Percentiles rank a stretch among this genome's conserved stretches.
These are phyloP conservation scores for Macrolepiota fuliginosa DNA, from an alignment of 768 basidiomycete genomes.

Conservation along the genomic window DNA sequence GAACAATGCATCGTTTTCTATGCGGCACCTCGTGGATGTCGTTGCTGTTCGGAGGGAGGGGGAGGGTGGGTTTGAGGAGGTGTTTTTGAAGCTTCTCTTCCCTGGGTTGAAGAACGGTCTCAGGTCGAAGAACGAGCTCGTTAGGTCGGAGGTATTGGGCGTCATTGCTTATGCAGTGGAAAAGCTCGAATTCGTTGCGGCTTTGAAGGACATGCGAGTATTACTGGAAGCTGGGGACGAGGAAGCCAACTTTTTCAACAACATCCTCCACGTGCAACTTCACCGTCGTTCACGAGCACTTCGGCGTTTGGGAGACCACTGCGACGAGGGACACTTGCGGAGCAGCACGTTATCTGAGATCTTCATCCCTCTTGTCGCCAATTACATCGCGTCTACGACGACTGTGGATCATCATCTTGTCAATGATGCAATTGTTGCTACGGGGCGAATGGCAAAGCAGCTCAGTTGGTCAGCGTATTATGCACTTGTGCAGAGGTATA, in stretches of 20 bases:
- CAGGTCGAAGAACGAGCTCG: slow-evolving; percentile 77
- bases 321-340: slow-evolving; percentile 60
- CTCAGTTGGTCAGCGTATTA: slow-evolving; percentile 87
- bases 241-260: slow-evolving; percentile 96
- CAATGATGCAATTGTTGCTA: slow-evolving; percentile 82
- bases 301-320: slow-evolving; percentile 77
- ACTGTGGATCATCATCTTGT: slow-evolving; percentile 82
- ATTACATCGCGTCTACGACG: slow-evolving; percentile 64
- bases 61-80: slow-evolving; percentile 42
- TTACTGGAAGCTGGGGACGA: slow-evolving; percentile 86
- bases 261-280: slow-evolving; percentile 89
- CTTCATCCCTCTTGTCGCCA: slow-evolving; percentile 84
- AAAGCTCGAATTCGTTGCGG: slow-evolving; percentile 53
- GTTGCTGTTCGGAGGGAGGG: slow-evolving; percentile 34
- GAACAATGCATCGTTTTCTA: slow-evolving; percentile 70
- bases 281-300: slow-evolving; percentile 88
- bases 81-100: slow-evolving; percentile 65
- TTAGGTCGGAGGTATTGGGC: slow-evolving; percentile 79
- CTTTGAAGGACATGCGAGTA: slow-evolving; percentile 76
- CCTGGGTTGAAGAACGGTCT: slow-evolving; percentile 81
- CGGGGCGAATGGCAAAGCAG: slow-evolving; percentile 73
- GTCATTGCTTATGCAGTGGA: slow-evolving; percentile 76
- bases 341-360: slow-evolving; percentile 75
- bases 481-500: slow-evolving; percentile 74
- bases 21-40: slow-evolving; percentile 76